Conservation (phyloP, 352 stramenopile species). For the Pythium phragmitis region DNA sequence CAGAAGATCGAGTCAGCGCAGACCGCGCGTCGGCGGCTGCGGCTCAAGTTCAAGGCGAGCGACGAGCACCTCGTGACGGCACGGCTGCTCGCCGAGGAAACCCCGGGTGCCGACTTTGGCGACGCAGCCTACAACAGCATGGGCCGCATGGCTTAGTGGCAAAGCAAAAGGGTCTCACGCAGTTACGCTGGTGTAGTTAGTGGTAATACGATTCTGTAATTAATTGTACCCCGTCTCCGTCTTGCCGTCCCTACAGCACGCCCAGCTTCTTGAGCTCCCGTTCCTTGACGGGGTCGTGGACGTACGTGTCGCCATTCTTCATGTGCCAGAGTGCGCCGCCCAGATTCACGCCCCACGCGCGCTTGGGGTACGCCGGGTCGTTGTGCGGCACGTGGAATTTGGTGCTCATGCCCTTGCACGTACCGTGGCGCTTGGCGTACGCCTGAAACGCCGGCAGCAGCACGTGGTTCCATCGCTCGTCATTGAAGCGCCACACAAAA, state of each 20-base stretch:
- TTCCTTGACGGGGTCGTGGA: conserved; percentile 63
- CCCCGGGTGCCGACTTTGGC: conserved; percentile 16
- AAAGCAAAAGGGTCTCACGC: too few species aligned
- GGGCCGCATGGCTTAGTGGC: conserved; percentile 1
- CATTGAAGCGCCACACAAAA: conserved; percentile 74
- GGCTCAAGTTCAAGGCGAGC: conserved; percentile 23
- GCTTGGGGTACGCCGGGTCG: conserved; percentile 45
- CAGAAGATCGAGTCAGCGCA: conserved; percentile 32
- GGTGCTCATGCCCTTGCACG: conserved; percentile 67
- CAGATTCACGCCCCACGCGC: conserved; percentile 70
- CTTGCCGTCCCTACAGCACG: conserved; percentile 33
- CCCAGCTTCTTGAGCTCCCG: conserved; percentile 54
- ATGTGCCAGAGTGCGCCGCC: conserved; percentile 82
- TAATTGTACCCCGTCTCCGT: background rate
- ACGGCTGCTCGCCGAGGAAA: conserved; percentile 14
- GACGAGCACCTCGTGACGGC: conserved; percentile 21
- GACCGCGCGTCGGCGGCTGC: conserved; percentile 23
- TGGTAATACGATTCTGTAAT: background rate
- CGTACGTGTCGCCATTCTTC: conserved; percentile 79
- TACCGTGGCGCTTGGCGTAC: conserved; percentile 58
- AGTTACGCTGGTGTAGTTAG: background rate
- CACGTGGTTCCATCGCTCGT: conserved; percentile 64
- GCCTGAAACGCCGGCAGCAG: conserved; percentile 63
- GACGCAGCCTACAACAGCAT: conserved; percentile 18
- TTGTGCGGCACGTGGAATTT: conserved; percentile 70